These are phyloP conservation scores for Taiozyma sp. DNA, from an alignment of 1,139 yeast species.

Conservation along the genomic window DNA sequence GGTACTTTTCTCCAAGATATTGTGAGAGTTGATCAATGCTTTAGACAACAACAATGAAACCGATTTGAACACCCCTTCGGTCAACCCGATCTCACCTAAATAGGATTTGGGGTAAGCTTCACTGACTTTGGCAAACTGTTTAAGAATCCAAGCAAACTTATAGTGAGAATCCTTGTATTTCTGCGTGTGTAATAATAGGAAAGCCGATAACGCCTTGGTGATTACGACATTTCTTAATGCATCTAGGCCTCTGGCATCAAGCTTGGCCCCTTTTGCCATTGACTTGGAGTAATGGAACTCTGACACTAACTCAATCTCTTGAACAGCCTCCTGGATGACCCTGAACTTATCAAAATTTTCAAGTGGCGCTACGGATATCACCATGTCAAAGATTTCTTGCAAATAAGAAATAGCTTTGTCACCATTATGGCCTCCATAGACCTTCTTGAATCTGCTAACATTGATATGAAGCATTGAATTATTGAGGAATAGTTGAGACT, in stretches of 20 bases:
- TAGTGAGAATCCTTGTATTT: not conserved
- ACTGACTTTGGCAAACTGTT: not conserved
- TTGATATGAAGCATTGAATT: not conserved
- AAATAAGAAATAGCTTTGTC: not conserved
- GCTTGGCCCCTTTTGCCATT: not conserved
- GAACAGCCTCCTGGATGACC: not conserved
- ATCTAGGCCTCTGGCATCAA: not conserved
- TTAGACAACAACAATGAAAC: not conserved
- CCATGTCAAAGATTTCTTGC: not conserved
- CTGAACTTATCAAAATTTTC: not conserved
- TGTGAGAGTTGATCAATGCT: not conserved
- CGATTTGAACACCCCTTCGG: not conserved
- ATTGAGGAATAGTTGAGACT: not conserved
- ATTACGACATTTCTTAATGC: not conserved
- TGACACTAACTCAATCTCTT: not conserved
- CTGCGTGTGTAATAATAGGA: not conserved
- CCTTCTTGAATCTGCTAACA: not conserved
- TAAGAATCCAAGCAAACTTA: not conserved
- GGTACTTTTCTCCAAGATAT: conserved; percentile 1
- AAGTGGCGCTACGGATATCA: not conserved
- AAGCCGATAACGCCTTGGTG: not conserved
- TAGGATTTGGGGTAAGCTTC: not conserved
- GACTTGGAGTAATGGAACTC: not conserved
- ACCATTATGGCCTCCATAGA: not conserved
- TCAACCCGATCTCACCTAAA: not conserved